A percentile compares a stretch with the other conserved stretches of the same genome.
Evolutionary conservation across 2,329 filamentous ascomycete species (phyloP).

Genomic region (Microcera coccophila): DNA sequence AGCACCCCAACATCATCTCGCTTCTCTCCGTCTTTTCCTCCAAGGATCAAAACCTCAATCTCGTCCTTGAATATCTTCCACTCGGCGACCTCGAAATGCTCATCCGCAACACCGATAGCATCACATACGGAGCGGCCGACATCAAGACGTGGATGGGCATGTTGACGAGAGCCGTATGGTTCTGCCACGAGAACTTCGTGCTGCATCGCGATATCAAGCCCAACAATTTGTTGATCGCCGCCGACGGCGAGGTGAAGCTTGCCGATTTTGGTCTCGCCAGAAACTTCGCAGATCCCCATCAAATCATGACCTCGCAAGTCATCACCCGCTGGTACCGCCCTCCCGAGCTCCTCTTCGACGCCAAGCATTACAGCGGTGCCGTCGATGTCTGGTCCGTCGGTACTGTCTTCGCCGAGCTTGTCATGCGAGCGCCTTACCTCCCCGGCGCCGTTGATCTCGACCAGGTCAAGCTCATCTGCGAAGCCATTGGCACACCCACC

Average conservation of each 20-base stretch:
- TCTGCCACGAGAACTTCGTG: conserved; percentile 92
- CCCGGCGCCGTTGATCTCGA: conserved; percentile 81
- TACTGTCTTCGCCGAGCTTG: conserved; percentile 86
- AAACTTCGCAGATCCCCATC: conserved; percentile 81
- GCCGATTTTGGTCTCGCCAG: conserved; percentile 96
- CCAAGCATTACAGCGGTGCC: conserved; percentile 80
- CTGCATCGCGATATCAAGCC: conserved; percentile 98
- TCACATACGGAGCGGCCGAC: conserved; percentile 81
- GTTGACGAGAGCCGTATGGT: conserved; percentile 89
- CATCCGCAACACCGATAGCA: conserved; percentile 74
- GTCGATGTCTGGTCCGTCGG: conserved; percentile 95
- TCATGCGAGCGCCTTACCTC: conserved; percentile 78
- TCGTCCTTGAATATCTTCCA: conserved; percentile 90
- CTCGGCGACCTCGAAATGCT: conserved; percentile 94
- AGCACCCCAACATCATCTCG: conserved; percentile 92
- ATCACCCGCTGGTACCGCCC: conserved; percentile 97
- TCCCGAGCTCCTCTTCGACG: conserved; percentile 88
- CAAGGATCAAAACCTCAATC: conserved; percentile 92
- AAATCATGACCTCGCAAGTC: conserved; percentile 86
- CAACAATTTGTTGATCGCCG: conserved; percentile 93
- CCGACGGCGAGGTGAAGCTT: conserved; percentile 88
- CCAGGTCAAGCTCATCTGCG: conserved; percentile 79
- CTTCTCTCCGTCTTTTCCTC: conserved; percentile 90
- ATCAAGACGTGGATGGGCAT: conserved; percentile 99
- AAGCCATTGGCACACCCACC: conserved; percentile 82